Base-by-base conservation (phyloP, 495 filamentous ascomycete genomes). In the Parachaetomium inaequale region DNA sequence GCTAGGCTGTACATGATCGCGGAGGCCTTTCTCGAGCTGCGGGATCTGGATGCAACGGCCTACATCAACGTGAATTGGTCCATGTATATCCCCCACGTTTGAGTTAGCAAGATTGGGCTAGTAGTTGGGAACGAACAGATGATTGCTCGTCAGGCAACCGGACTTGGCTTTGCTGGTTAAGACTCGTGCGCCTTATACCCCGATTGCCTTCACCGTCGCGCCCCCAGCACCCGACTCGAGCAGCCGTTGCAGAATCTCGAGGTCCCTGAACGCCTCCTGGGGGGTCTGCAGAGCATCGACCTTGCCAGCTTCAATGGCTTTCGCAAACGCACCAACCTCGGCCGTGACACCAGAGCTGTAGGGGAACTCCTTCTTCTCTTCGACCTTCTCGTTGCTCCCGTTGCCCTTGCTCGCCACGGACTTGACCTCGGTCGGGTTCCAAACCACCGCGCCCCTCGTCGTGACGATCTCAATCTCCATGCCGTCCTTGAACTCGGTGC, bases 261-360 rank as follows among this genome's bases (percentile, higher is more conserved):
- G 71, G 78, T 93, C 90, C 49, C 74, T 81, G 70, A 91, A 71
- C 50, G 85, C 90, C 69, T 91, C 81, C 65, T 84, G 81, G 2
- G 86, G 85, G 0, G 74, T 79, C 73, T 91, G 87, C 50, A 74
- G 74, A 11, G 68, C 67, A 68, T 88, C 78, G 21, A 74, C 63
- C 63, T 77, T 68, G 7, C 78, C 76, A 11, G 64, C 66, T 11
- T 67, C 60, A 55, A 93, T 70, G 8, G 80, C 76, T 66, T 80
- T 68, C 2, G 77, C 87, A 76, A 89, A 93, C 4, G 78, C 87
- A 15, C 70, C 75, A 21, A 92, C 77, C 71, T 93, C 90, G n/a
- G 79, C 75, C 64, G 75, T 78, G 8, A 93, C 88, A 8, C 89
- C 86, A 11, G 67, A 75, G 5, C 78, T 79, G 58, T 82, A 78